Conservation (phyloP, 2,329 filamentous ascomycete species). For the Neonectria magnoliae region DNA sequence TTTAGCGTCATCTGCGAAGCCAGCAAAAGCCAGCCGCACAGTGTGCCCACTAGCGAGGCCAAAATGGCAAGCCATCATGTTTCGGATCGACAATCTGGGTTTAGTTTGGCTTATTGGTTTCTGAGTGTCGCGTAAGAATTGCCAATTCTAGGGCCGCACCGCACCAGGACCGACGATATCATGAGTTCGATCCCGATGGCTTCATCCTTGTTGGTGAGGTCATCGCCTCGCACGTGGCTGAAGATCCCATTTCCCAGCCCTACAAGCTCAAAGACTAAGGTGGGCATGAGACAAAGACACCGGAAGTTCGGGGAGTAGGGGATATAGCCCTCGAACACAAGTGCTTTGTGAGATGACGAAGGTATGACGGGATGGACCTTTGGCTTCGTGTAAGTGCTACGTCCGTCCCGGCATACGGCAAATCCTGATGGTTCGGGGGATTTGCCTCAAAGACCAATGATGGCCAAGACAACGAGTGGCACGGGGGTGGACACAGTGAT, state of each 20-base stretch:
- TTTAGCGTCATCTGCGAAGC: conserved; percentile 26
- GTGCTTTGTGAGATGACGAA: conserved; percentile 33
- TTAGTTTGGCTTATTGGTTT: neutral
- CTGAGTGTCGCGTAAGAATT: conserved; percentile 6
- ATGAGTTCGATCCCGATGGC: conserved; percentile 9
- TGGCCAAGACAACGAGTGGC: neutral
- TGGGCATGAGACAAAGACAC: conserved; percentile 7
- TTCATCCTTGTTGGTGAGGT: conserved; percentile 17
- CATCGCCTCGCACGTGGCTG: conserved; percentile 20
- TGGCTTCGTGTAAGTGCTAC: conserved; percentile 29
- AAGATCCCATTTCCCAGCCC: neutral
- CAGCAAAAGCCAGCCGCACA: conserved; percentile 26
- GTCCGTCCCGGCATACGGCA: conserved; percentile 8
- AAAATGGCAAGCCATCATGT: conserved; percentile 16
- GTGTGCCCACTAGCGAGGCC: conserved; percentile 13
- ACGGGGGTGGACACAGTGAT: neutral
- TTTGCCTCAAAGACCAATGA: neutral
- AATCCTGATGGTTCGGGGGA: conserved; percentile 25
- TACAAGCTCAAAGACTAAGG: neutral
- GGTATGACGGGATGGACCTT: conserved; percentile 31
- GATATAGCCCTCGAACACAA: neutral
- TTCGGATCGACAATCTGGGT: conserved; percentile 13
- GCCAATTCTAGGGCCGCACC: conserved; percentile 5
- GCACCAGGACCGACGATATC: neutral
- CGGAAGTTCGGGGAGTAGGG: conserved; percentile 3